These are phyloP conservation scores for Penicillium sp. DNA, from an alignment of 2,329 filamentous ascomycete genomes.

Conservation along the genomic window DNA sequence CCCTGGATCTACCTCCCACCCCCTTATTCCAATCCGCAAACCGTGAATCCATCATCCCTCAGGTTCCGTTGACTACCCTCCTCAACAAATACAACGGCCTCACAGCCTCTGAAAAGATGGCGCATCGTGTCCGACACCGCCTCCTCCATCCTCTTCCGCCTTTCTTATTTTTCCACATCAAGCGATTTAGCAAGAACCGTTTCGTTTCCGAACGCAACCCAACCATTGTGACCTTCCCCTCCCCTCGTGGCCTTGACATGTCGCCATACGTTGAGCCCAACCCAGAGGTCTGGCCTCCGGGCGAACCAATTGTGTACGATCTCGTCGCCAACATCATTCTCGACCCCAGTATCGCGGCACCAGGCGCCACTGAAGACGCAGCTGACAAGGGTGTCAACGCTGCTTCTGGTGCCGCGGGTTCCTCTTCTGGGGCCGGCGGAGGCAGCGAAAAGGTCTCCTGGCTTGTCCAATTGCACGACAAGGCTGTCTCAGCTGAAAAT, in stretches of 20 bases:
- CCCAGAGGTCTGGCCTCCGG: constrained; percentile 64
- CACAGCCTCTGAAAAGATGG: constrained; percentile 81
- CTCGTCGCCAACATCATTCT: constrained; percentile 85
- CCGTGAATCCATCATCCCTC: constrained; percentile 91
- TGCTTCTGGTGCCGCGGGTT: constrained; percentile 33
- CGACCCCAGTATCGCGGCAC: constrained; percentile 55
- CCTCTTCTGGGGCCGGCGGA: constrained; percentile 68
- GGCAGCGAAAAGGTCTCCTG: constrained; percentile 91
- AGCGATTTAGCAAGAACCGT: constrained; percentile 95
- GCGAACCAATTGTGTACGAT: constrained; percentile 90
- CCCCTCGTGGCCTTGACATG: constrained; percentile 78
- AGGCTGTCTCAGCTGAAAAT: constrained; percentile 53
- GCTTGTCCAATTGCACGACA: constrained; percentile 86
- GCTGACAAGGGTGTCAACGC: constrained; percentile 39
- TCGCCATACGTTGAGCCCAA: constrained; percentile 89
- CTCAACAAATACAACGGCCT: constrained; percentile 91
- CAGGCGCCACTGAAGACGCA: constrained; percentile 57
- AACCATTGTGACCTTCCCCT: constrained; percentile 95
- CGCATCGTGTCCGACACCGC: constrained; percentile 83
- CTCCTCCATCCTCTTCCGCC: constrained; percentile 87
- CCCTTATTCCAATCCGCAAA: constrained; percentile 95
- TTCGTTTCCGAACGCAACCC: constrained; percentile 95
- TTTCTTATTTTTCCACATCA: constrained; percentile 90
- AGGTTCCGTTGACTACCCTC: constrained; percentile 70
- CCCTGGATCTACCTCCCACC: constrained; percentile 84